These are phyloP conservation scores for Kwoniella sp. DNA, from an alignment of 768 basidiomycete genomes.

Conservation along the genomic window DNA sequence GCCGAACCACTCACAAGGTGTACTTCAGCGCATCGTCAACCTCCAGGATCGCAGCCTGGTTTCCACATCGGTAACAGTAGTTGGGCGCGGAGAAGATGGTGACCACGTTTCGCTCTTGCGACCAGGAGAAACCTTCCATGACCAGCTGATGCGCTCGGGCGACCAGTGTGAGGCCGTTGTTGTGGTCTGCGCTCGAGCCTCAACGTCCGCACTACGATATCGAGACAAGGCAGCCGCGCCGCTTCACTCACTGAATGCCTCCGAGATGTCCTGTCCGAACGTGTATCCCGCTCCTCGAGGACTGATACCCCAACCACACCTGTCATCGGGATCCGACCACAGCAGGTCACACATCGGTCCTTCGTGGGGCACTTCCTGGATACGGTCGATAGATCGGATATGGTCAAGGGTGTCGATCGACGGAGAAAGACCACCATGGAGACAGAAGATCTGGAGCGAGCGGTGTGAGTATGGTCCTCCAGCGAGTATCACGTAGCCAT, in stretches of 20 bases:
- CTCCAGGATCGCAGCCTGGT: constrained; percentile 99
- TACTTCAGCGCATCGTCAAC: constrained; percentile 67
- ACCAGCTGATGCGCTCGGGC: constrained; percentile 96
- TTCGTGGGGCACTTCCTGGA: constrained; percentile 99
- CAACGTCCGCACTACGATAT: neutral
- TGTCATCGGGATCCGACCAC: constrained; percentile 99
- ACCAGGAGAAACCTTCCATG: constrained; percentile 62
- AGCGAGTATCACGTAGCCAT: neutral
- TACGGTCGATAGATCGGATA: constrained; percentile 95
- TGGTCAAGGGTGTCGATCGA: constrained; percentile 99
- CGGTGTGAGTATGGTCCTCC: neutral
- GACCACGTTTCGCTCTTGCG: constrained; percentile 97
- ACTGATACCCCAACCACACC: constrained; percentile 98
- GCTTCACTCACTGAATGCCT: constrained; percentile 68
- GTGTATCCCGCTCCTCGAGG: constrained; percentile 98
- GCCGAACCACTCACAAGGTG: constrained; percentile 50
- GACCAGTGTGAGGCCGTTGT: constrained; percentile 94
- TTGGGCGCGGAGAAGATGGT: constrained; percentile 99
- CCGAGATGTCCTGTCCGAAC: constrained; percentile 97
- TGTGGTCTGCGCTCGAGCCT: constrained; percentile 60
- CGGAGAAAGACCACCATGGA: constrained; percentile 94
- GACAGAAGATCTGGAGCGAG: constrained; percentile 99
- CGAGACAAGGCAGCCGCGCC: too few species aligned
- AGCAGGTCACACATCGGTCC: constrained; percentile 99
- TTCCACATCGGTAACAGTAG: constrained; percentile 99